These are phyloP conservation scores for Cyathus striatus DNA, from an alignment of 768 basidiomycete species.

Conservation along the genomic window DNA sequence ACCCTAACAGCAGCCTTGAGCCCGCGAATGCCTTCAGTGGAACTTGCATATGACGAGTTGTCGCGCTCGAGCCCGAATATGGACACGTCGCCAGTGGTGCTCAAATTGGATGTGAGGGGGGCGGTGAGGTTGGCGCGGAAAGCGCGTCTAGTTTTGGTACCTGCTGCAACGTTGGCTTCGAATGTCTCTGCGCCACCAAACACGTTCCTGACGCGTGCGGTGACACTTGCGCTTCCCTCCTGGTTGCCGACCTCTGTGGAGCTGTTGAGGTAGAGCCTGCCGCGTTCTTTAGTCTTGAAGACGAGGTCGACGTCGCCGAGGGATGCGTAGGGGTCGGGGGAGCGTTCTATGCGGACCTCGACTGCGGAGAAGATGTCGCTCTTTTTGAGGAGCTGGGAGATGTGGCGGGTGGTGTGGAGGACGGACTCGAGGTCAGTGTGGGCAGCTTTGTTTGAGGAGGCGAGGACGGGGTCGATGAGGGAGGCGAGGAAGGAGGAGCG, in stretches of 20 bases:
- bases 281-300: conserved; percentile 71
- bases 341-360: conserved; percentile 56
- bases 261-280: conserved; percentile 72
- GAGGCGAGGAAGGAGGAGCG: conserved; percentile 78
- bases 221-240: conserved; percentile 86
- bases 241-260: conserved; percentile 91
- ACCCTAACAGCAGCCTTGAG: conserved; percentile 70
- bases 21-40: conserved; percentile 60
- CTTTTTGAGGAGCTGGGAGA: conserved; percentile 60
- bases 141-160: conserved; percentile 82
- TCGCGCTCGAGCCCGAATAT: conserved; percentile 77
- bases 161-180: conserved; percentile 76
- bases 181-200: conserved; percentile 91
- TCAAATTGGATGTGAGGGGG: conserved; percentile 58
- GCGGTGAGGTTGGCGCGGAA: conserved; percentile 67
- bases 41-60: conserved; percentile 72
- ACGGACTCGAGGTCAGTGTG: conserved; percentile 54
- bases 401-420: conserved; percentile 60
- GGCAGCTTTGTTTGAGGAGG: conserved; percentile 12
- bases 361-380: conserved; percentile 77
- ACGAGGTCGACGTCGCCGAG: conserved; percentile 74
- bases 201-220: conserved; percentile 78
- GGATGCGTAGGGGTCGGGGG: conserved; percentile 46
- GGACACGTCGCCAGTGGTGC: conserved; percentile 65
- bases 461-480: conserved; percentile 62